Percentiles rank a stretch among this genome's conserved stretches.
Evolutionary conservation across 2,329 filamentous ascomycete species (phyloP).

Genomic region (Catunica adiposa): DNA sequence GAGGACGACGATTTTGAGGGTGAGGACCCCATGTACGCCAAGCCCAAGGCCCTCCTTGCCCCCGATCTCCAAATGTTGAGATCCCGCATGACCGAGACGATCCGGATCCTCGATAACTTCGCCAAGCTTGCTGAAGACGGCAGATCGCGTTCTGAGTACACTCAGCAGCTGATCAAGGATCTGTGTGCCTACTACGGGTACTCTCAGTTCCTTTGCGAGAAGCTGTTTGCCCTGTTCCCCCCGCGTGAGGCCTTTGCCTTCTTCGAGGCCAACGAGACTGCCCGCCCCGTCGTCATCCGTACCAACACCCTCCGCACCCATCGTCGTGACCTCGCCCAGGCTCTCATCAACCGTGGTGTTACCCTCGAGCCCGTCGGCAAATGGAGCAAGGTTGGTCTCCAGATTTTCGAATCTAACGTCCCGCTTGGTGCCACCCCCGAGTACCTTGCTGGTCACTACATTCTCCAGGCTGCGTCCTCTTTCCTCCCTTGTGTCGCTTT

Average conservation of each 20-base stretch:
- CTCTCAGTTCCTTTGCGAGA: conserved; percentile 84
- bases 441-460: conserved; percentile 94
- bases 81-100: conserved; percentile 78
- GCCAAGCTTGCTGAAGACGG: conserved; percentile 62
- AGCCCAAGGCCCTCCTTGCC: conserved; percentile 50
- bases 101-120: conserved; percentile 82
- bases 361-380: conserved; percentile 94
- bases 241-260: conserved; percentile 92
- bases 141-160: conserved; percentile 76
- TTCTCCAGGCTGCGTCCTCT: conserved; percentile 87
- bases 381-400: conserved; percentile 95
- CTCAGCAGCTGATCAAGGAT: conserved; percentile 69
- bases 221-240: conserved; percentile 82
- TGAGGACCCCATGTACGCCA: conserved; percentile 40
- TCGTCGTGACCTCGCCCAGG: conserved; percentile 68
- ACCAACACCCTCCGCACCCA: conserved; percentile 82
- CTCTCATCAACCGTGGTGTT: conserved; percentile 89
- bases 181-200: conserved; percentile 96
- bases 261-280: conserved; percentile 95
- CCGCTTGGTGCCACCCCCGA: conserved; percentile 90
- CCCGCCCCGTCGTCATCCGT: conserved; percentile 83
- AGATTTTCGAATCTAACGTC: conserved; percentile 78
- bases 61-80: conserved; percentile 83
- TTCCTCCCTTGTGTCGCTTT: conserved; percentile 97
- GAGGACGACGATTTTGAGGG: conserved; percentile 43